Conservation (phyloP, 108 stramenopile species). For the Fistulifera pelliculosa region DNA sequence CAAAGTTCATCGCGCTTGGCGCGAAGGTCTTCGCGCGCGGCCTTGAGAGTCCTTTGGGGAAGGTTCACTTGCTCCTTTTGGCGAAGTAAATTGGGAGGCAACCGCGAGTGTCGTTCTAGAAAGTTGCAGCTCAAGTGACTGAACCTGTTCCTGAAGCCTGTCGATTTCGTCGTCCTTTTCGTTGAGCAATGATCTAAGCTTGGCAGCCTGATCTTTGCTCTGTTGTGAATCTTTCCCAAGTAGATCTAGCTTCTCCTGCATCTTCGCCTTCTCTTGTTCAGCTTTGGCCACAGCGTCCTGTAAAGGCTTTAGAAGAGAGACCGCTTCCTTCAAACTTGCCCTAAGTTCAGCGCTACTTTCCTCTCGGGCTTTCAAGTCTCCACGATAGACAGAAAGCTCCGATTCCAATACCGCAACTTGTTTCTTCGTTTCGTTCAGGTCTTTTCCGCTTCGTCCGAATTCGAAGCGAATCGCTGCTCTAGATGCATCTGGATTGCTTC, state of each 20-base stretch:
- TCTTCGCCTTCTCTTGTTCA: conserved; percentile 16
- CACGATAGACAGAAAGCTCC: conserved; percentile 17
- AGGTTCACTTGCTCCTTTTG: conserved; percentile 9
- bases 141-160: conserved; percentile 6
- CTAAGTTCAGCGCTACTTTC: conserved; percentile 34
- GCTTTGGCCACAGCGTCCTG: conserved; percentile 47
- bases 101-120: conserved; percentile 17
- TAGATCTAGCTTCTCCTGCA: conserved; percentile 11
- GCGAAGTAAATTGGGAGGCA: conserved; percentile 3
- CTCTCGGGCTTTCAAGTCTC: conserved; percentile 34
- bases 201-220: neutral
- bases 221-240: conserved; percentile 8
- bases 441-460: neutral
- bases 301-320: conserved; percentile 41
- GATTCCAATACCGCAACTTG: conserved; percentile 11
- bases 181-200: conserved; percentile 18
- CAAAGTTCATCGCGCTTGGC: conserved; percentile 39
- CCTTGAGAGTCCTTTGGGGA: conserved; percentile 15
- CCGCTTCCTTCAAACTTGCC: conserved; percentile 41
- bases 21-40: conserved; percentile 26
- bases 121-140: conserved; percentile 15
- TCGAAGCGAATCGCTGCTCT: neutral
- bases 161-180: conserved; percentile 12
- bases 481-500: conserved; percentile 20
- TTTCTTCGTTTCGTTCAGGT: conserved; percentile 1